Percentiles rank a stretch among this genome's conserved stretches.
phyloP scores from a whole-genome alignment of 176 grass and related monocot species.

The Lolium multiflorum region DNA sequence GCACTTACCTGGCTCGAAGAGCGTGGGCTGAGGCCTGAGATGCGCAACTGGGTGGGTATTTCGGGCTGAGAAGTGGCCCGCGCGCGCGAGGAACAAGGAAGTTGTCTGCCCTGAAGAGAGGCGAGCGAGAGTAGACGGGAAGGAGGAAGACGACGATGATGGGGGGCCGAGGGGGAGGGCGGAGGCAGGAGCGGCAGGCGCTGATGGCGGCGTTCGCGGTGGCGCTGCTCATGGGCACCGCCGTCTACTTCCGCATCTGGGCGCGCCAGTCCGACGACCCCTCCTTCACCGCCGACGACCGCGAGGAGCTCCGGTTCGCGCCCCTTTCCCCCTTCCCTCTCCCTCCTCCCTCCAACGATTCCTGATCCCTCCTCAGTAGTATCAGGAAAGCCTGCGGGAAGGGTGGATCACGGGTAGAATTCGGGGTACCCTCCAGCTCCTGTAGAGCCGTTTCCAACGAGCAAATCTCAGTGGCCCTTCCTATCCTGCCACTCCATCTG shows the following conservation, averaged over 20 bases:
- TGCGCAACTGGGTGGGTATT: too few species aligned
- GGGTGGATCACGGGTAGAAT: conserved; percentile 16
- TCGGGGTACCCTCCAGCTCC: background rate
- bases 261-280: conserved; percentile 59
- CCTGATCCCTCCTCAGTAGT: background rate
- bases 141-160: conserved; percentile 35
- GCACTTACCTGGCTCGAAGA: too few species aligned
- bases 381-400: background rate
- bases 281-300: conserved; percentile 60
- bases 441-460: background rate
- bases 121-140: background rate
- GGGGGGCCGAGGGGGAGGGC: conserved; percentile 40
- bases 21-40: too few species aligned
- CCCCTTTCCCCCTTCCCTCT: background rate
- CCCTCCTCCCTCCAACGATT: background rate
- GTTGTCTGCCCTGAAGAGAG: background rate
- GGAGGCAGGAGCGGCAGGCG: conserved; percentile 54
- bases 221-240: conserved; percentile 59
- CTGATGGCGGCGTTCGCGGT: conserved; percentile 57
- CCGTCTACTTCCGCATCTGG: conserved; percentile 68
- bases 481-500: background rate
- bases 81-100: background rate
- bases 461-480: background rate
- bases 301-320: conserved; percentile 60
- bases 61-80: too few species aligned